Base-by-base conservation (phyloP, 768 basidiomycete species). In the Amanita brunnescens region DNA sequence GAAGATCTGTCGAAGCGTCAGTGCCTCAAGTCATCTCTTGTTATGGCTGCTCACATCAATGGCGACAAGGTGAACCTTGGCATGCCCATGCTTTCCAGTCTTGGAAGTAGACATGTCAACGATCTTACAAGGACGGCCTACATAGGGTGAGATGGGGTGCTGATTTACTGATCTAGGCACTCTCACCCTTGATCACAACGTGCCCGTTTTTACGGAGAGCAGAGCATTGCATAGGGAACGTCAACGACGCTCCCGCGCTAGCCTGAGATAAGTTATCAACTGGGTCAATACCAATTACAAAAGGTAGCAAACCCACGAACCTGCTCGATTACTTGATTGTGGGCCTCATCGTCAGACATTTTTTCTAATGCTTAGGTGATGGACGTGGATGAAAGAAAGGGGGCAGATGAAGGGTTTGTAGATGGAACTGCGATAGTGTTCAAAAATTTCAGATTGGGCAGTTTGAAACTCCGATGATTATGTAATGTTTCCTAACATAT, bases 31-130 rank as follows among this genome's bases (percentile, higher is more conserved):
- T 40, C 38, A 23, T 21, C 26, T 46, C 53, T 14, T 16, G 37
- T 9, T 37, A 44, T 40, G 44, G 23, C 46, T 44, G 81, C 91
- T 56, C 66, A 96, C 94, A 73, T 99, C 96, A 67, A 91, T 89
- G 67, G 84, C 96, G 61, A 97, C 81, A 57, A 99, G 80, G 73
- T 98, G 93, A 65, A 98, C 96, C 75, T 98, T 99, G 70, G 96
- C 95, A 76, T 99, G 95, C 62, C 95, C 95, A 77, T 98, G 95
- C 83, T 98, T 98, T 62, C 95, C 94, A 43, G 93, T 95, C 83
- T 98, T 98, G 68, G 94, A 98, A 75, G 94, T 96, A 57, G 92
- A 95, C 94, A 96, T 97, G 69, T 96, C 93, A 62, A 93, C 84
- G 73, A 92, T 92, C 78, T 98, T 98, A 89, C 94, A 98, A 59